These are phyloP conservation scores for Apophysomyces sp. DNA, from an alignment of 371 early-diverging fungal species.

Conservation along the genomic window DNA sequence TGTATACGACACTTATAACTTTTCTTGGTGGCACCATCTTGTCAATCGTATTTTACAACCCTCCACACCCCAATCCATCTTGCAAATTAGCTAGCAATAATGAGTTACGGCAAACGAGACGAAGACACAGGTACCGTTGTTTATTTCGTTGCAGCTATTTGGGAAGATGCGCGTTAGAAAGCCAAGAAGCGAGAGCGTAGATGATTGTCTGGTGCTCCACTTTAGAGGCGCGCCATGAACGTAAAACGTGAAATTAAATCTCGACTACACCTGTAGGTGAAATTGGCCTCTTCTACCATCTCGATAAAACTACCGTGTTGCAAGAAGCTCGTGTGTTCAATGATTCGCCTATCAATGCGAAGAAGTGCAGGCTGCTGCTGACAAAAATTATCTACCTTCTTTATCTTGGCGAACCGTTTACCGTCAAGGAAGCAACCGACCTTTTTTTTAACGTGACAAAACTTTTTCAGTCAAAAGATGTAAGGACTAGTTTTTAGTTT, in stretches of 20 bases:
- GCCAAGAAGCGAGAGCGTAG: not conserved
- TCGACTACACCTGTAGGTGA: constrained; percentile 27
- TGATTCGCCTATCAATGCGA: constrained; percentile 92
- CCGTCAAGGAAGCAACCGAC: constrained; percentile 93
- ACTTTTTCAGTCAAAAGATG: constrained; percentile 96
- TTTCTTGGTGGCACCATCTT: not conserved
- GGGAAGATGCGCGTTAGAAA: not conserved
- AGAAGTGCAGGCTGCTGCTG: constrained; percentile 89
- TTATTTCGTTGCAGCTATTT: not conserved
- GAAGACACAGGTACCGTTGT: constrained; percentile 49
- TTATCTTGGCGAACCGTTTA: constrained; percentile 87
- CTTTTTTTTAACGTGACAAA: constrained; percentile 97
- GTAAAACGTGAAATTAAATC: not conserved
- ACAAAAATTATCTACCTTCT: constrained; percentile 94
- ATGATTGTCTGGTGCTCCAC: not conserved
- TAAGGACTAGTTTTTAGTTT: constrained; percentile 37
- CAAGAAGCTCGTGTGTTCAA: constrained; percentile 98
- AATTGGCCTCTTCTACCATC: constrained; percentile 55
- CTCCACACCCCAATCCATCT: constrained; percentile 7
- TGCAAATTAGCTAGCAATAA: constrained; percentile 26
- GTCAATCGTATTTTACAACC: not conserved
- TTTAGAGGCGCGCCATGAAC: constrained; percentile 6
- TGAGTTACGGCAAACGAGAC: constrained; percentile 67
- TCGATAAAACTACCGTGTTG: constrained; percentile 92
- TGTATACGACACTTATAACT: not conserved